These are phyloP conservation scores for Geosmithia morbida DNA, from an alignment of 2,329 filamentous ascomycete genomes.

Conservation along the genomic window DNA sequence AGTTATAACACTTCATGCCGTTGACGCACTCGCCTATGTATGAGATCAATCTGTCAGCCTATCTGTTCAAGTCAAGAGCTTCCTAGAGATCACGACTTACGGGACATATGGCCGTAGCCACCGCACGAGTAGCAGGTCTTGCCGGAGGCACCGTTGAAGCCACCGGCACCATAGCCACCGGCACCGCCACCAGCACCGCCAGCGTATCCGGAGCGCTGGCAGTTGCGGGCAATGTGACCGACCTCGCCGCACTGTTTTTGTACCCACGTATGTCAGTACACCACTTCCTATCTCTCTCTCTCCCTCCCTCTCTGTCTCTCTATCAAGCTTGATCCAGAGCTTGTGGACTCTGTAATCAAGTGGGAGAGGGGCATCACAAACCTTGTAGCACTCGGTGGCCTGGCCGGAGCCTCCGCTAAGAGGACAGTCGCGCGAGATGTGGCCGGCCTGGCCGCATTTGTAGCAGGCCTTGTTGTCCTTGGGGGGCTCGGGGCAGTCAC, in stretches of 20 bases:
- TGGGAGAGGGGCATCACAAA: constrained; percentile 6
- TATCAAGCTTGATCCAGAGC: too few relatives aligned
- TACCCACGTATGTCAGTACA: neutral
- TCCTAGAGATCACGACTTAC: constrained; percentile 28
- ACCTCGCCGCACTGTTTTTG: constrained; percentile 64
- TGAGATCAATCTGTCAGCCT: constrained; percentile 7
- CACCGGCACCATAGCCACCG: constrained; percentile 30
- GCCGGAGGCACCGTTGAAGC: constrained; percentile 38
- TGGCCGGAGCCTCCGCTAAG: constrained; percentile 32
- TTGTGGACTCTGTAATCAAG: constrained; percentile 3
- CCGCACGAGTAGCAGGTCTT: constrained; percentile 99
- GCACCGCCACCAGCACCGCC: constrained; percentile 31
- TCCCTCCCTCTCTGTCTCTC: neutral
- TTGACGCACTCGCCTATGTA: constrained; percentile 77
- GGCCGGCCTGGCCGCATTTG: constrained; percentile 68
- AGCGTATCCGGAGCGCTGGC: constrained; percentile 49
- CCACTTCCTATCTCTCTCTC: neutral
- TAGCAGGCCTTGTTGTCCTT: constrained; percentile 76
- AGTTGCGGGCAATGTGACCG: constrained; percentile 92
- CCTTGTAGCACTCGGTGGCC: constrained; percentile 80
- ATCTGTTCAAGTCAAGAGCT: neutral
- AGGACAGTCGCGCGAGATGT: constrained; percentile 83
- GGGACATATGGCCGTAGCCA: constrained; percentile 91
- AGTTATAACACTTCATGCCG: constrained; percentile 99
- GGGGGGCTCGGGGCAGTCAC: constrained; percentile 78